phyloP scores from a whole-genome alignment of 768 basidiomycete species.

The Dioszegia hungarica region DNA sequence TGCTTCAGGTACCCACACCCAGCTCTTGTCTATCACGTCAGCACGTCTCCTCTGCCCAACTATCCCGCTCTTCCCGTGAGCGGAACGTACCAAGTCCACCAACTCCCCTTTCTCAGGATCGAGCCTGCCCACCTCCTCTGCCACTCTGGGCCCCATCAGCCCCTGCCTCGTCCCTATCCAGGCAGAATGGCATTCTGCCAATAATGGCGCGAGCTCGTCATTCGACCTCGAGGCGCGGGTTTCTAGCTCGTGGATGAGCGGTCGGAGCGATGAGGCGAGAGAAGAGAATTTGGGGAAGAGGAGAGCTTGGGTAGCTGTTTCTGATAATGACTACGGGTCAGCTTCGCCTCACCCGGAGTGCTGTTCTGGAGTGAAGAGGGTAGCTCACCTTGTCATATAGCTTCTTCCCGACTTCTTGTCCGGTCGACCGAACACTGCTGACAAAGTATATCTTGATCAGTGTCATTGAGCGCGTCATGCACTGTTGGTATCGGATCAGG shows the following conservation, averaged over 20 bases:
- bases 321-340: constrained; percentile 62
- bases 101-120: constrained; percentile 75
- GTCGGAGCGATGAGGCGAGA: constrained; percentile 65
- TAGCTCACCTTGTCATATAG: constrained; percentile 65
- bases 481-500: constrained; percentile 94
- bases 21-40: constrained; percentile 63
- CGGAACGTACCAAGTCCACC: constrained; percentile 66
- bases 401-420: constrained; percentile 69
- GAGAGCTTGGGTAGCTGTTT: constrained; percentile 63
- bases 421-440: constrained; percentile 70
- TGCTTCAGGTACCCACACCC: constrained; percentile 92
- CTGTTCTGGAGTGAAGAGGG: background rate
- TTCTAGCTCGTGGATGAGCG: constrained; percentile 80
- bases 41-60: too few relatives aligned
- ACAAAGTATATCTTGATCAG: constrained; percentile 97
- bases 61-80: too few relatives aligned
- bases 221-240: constrained; percentile 68
- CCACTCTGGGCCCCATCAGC: constrained; percentile 67
- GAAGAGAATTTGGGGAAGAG: constrained; percentile 82
- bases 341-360: too few relatives aligned
- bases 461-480: constrained; percentile 96
- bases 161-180: constrained; percentile 71
- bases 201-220: constrained; percentile 72
- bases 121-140: constrained; percentile 74
- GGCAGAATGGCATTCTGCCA: constrained; percentile 79